phyloP scores from a whole-genome alignment of 352 stramenopile species.

The Globisporangium lucens region DNA sequence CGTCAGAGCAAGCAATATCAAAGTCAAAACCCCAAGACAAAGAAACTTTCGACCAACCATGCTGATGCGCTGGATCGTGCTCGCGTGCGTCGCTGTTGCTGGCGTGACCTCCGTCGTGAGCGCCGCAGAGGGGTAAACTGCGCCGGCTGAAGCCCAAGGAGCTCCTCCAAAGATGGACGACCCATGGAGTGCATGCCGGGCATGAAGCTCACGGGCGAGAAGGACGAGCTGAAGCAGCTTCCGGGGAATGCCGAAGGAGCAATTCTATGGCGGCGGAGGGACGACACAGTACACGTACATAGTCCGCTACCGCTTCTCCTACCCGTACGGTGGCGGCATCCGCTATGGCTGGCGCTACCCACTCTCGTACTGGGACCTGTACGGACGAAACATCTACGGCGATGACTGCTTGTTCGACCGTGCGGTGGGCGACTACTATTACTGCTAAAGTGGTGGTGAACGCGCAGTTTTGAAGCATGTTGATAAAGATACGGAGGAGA shows the following conservation, averaged over 20 bases:
- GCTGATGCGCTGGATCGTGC: background rate
- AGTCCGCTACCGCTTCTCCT: conserved; percentile 10
- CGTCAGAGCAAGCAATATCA: background rate
- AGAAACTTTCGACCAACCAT: background rate
- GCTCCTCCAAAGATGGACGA: background rate
- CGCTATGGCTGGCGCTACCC: conserved; percentile 26
- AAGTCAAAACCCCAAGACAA: background rate
- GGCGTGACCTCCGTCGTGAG: background rate
- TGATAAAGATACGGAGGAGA: no score
- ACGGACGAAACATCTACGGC: conserved; percentile 18
- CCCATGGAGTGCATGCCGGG: background rate
- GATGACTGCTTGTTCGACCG: background rate
- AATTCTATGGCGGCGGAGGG: background rate
- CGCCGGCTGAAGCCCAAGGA: background rate
- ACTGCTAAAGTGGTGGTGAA: conserved; percentile 1
- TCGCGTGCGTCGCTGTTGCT: background rate
- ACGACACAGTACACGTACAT: background rate
- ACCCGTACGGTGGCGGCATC: conserved; percentile 6
- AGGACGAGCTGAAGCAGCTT: background rate
- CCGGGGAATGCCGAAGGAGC: background rate
- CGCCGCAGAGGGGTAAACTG: background rate
- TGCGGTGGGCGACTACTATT: conserved; percentile 1
- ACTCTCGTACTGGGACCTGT: conserved; percentile 30
- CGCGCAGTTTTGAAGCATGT: no score
- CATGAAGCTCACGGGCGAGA: conserved; percentile 6